Evolutionary conservation across 345 rosid species (phyloP).

Genomic region (Excoecaria cochinchinensis): DNA sequence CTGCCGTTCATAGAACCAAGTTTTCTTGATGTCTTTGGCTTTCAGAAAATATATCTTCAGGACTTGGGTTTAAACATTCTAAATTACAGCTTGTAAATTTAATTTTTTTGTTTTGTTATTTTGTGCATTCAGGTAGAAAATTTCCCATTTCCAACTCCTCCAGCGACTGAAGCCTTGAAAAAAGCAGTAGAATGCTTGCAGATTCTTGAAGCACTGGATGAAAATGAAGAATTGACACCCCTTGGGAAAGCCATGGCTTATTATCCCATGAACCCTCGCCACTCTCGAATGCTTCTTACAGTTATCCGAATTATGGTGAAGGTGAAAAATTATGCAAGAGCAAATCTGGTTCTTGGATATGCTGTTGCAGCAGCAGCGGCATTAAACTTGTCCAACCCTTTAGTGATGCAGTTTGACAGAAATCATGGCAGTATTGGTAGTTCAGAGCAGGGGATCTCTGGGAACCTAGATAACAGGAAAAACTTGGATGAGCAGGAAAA

Average conservation of each 20-base stretch:
- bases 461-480: slow-evolving; percentile 20
- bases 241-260: slow-evolving; percentile 84
- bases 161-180: slow-evolving; percentile 53
- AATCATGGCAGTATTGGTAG: slow-evolving; percentile 27
- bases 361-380: slow-evolving; percentile 84
- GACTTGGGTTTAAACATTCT: not conserved
- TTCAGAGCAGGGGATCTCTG: slow-evolving; percentile 29
- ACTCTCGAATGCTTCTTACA: slow-evolving; percentile 88
- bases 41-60: not conserved
- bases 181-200: slow-evolving; percentile 73
- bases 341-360: slow-evolving; percentile 65
- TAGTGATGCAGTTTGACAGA: slow-evolving; percentile 55
- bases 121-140: slow-evolving; percentile 56
- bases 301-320: slow-evolving; percentile 55
- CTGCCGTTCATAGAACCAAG: not conserved
- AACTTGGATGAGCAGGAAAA: slow-evolving; percentile 47
- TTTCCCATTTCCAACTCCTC: slow-evolving; percentile 96
- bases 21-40: not conserved
- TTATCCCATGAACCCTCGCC: slow-evolving; percentile 90
- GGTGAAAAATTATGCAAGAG: slow-evolving; percentile 41
- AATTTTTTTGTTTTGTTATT: not conserved
- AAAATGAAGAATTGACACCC: slow-evolving; percentile 57
- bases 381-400: slow-evolving; percentile 74
- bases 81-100: not conserved
- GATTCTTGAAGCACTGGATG: slow-evolving; percentile 75